Percentiles rank a stretch among this genome's conserved stretches.
phyloP scores from a whole-genome alignment of 495 filamentous ascomycete genomes.

The Xylaria palmicola region DNA sequence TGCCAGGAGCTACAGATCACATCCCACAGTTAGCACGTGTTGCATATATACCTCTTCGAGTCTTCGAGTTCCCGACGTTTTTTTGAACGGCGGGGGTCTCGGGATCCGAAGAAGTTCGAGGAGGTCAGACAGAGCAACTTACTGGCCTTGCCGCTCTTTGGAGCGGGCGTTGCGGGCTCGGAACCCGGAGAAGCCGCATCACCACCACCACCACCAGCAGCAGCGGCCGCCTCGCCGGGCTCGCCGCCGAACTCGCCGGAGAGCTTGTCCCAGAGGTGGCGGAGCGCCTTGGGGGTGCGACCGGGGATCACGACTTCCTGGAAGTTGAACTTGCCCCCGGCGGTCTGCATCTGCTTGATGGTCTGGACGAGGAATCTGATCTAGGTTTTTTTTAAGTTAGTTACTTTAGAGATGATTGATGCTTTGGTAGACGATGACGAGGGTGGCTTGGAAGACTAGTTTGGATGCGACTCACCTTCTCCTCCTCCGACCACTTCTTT shows the following conservation, averaged over 20 bases:
- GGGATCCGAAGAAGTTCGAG: neutral
- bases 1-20: neutral
- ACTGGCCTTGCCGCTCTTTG: neutral
- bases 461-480: conserved; percentile 32
- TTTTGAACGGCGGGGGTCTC: too few species aligned
- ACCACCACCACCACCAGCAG: neutral
- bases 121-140: neutral
- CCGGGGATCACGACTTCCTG: conserved; percentile 18
- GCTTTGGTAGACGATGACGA: neutral
- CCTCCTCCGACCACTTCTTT: conserved; percentile 33
- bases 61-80: too few species aligned
- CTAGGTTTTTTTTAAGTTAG: conserved; percentile 23
- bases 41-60: too few species aligned
- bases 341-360: conserved; percentile 16
- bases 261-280: conserved; percentile 16
- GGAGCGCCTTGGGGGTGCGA: conserved; percentile 27
- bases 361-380: conserved; percentile 31
- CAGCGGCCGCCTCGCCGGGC: neutral
- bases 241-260: conserved; percentile 16
- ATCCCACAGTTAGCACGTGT: neutral
- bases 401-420: too few species aligned
- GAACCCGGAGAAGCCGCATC: neutral
- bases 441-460: neutral
- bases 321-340: conserved; percentile 13
- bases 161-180: neutral